Evolutionary conservation across 208 protist genomes (phyloP).

Genomic region (Trypanosoma mega): DNA sequence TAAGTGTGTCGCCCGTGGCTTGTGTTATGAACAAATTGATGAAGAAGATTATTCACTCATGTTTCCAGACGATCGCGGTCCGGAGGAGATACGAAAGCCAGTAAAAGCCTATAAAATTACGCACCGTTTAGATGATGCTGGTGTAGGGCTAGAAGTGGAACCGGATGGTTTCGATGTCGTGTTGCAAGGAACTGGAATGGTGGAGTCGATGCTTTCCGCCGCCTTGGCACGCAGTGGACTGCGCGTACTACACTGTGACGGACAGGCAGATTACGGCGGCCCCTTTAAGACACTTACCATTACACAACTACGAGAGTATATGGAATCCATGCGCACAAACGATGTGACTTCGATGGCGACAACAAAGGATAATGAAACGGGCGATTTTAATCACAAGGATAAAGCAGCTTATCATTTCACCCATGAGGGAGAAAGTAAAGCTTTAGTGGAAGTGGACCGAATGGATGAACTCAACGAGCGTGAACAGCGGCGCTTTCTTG

Average conservation of each 20-base stretch:
- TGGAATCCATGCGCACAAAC: too few species aligned
- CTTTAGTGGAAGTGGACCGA: slow-evolving; percentile 27
- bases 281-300: slow-evolving; percentile 48
- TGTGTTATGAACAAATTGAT: slow-evolving; percentile 75
- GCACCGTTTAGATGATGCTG: slow-evolving; percentile 54
- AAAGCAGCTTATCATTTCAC: too few species aligned
- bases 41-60: slow-evolving; percentile 84
- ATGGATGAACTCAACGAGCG: slow-evolving; percentile 28
- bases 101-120: slow-evolving; percentile 78
- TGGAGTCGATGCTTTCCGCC: slow-evolving; percentile 82
- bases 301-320: slow-evolving; percentile 33
- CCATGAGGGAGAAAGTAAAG: not conserved
- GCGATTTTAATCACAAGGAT: not conserved
- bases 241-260: slow-evolving; percentile 91
- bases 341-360: too few species aligned
- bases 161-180: slow-evolving; percentile 67
- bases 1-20: slow-evolving; percentile 68
- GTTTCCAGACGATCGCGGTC: slow-evolving; percentile 86
- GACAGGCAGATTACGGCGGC: slow-evolving; percentile 77
- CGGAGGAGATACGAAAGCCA: slow-evolving; percentile 73
- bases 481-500: slow-evolving; percentile 33
- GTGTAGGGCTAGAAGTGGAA: slow-evolving; percentile 35
- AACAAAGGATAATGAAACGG: not conserved
- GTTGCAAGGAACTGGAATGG: slow-evolving; percentile 87
- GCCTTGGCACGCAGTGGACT: slow-evolving; percentile 79